These are phyloP conservation scores for Trichoderma gamsii DNA, from an alignment of 495 filamentous ascomycete species.

Conservation along the genomic window DNA sequence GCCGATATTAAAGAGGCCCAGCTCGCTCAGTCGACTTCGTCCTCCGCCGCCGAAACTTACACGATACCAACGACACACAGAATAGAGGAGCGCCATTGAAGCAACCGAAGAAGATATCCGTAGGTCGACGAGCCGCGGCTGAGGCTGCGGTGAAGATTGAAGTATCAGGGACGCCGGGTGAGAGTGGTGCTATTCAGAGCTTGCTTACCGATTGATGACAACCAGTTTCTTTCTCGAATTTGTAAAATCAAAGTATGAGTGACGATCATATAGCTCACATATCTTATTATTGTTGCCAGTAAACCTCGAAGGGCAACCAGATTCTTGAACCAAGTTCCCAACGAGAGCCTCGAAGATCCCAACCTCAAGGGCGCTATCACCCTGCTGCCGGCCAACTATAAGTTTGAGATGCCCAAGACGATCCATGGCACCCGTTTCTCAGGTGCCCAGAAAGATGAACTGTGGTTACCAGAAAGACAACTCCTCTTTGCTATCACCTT, in stretches of 20 bases:
- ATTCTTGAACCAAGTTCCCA: slow-evolving; percentile 81
- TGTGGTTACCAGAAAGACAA: slow-evolving; percentile 93
- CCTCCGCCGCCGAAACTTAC: neutral
- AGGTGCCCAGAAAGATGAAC: slow-evolving; percentile 68
- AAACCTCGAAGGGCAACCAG: slow-evolving; percentile 64
- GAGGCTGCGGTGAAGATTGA: slow-evolving; percentile 39
- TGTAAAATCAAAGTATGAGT: too few relatives aligned
- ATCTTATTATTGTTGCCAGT: slow-evolving; percentile 30
- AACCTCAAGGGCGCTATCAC: slow-evolving; percentile 85
- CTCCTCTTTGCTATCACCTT: slow-evolving; percentile 96
- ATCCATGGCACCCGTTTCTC: slow-evolving; percentile 84
- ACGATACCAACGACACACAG: slow-evolving; percentile 21
- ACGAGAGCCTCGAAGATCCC: slow-evolving; percentile 75
- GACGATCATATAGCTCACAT: neutral
- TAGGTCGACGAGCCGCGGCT: slow-evolving; percentile 55
- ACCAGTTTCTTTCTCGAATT: neutral
- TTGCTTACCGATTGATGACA: slow-evolving; percentile 11
- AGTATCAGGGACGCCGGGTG: slow-evolving; percentile 41
- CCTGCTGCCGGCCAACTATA: slow-evolving; percentile 91
- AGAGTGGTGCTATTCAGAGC: slow-evolving; percentile 60
- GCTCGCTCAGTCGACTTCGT: neutral
- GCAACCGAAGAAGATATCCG: slow-evolving; percentile 73
- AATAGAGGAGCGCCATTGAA: slow-evolving; percentile 34
- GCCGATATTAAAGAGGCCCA: slow-evolving; percentile 41
- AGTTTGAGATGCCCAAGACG: slow-evolving; percentile 96